phyloP scores from a whole-genome alignment of 1,284 basidiomycete genomes.

The Cutaneotrichosporon cavernicola region DNA sequence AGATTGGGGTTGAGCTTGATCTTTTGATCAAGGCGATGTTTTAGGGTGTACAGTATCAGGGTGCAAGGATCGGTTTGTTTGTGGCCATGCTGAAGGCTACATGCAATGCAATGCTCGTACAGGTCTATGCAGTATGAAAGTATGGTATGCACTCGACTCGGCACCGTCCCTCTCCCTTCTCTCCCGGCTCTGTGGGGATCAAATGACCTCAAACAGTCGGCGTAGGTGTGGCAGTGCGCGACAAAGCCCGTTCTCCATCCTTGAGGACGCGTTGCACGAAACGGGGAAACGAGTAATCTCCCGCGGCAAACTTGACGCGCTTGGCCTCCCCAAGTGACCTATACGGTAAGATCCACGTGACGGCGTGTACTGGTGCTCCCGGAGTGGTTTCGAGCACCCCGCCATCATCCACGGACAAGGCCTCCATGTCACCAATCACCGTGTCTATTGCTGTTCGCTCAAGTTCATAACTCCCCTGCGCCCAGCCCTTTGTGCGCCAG shows the following conservation, averaged over 20 bases:
- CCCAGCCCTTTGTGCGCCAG: conserved; percentile 41
- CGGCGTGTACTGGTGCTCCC: not conserved
- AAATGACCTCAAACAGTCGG: not conserved
- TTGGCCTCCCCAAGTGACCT: conserved; percentile 46
- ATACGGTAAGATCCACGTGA: conserved; percentile 45
- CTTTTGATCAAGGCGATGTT: too few species aligned
- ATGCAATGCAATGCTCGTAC: not conserved
- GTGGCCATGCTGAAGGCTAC: not conserved
- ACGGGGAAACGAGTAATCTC: conserved; percentile 45
- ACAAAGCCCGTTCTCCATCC: not conserved
- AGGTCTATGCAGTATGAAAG: not conserved
- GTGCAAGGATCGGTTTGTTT: too few species aligned
- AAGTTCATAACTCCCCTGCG: conserved; percentile 38
- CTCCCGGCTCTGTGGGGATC: too few species aligned
- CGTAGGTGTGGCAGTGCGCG: not conserved
- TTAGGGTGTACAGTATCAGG: too few species aligned
- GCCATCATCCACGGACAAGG: not conserved
- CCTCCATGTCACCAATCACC: not conserved
- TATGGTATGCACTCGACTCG: not conserved
- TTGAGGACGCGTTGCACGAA: conserved; percentile 21
- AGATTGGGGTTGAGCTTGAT: too few species aligned
- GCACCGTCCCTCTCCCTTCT: not conserved
- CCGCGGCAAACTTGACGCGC: conserved; percentile 43
- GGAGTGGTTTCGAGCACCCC: not conserved
- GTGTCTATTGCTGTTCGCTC: not conserved